These are phyloP conservation scores for Prunus mira DNA, from an alignment of 306 rosid species.

Conservation along the genomic window DNA sequence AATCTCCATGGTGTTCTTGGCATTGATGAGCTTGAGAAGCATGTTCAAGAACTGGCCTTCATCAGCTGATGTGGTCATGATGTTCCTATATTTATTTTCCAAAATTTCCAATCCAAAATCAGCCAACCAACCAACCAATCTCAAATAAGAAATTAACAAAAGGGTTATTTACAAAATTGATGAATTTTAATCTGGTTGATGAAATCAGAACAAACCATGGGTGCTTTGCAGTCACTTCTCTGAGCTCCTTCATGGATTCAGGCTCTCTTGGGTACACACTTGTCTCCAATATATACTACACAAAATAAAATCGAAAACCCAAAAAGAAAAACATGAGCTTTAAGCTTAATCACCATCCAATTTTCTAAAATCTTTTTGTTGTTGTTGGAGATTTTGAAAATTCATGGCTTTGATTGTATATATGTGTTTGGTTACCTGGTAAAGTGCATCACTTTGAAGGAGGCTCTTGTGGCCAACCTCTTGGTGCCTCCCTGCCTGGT, in stretches of 20 bases:
- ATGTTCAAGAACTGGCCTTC: conserved; percentile 90
- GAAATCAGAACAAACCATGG: conserved; percentile 48
- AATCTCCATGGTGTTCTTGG: conserved; percentile 93
- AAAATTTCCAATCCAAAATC: background rate
- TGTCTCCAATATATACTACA: conserved; percentile 78
- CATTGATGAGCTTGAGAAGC: conserved; percentile 87
- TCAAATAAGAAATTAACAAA: background rate
- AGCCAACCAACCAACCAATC: background rate
- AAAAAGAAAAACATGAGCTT: background rate
- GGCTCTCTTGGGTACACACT: conserved; percentile 92
- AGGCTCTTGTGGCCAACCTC: conserved; percentile 99
- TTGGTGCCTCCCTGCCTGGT: conserved; percentile 71
- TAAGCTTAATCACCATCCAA: background rate
- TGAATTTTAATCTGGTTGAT: background rate
- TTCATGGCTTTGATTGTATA: background rate
- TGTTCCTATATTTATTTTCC: conserved; percentile 53
- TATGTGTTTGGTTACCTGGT: conserved; percentile 47
- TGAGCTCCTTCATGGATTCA: conserved; percentile 87
- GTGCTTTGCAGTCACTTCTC: conserved; percentile 88
- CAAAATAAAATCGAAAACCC: conserved; percentile 7
- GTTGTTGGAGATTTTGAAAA: too few species aligned
- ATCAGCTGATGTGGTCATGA: conserved; percentile 93
- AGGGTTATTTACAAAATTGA: background rate
- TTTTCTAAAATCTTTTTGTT: background rate
- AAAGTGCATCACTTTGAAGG: conserved; percentile 90